phyloP scores from a whole-genome alignment of 257 asterid genomes.

The Scutellaria barbata region DNA sequence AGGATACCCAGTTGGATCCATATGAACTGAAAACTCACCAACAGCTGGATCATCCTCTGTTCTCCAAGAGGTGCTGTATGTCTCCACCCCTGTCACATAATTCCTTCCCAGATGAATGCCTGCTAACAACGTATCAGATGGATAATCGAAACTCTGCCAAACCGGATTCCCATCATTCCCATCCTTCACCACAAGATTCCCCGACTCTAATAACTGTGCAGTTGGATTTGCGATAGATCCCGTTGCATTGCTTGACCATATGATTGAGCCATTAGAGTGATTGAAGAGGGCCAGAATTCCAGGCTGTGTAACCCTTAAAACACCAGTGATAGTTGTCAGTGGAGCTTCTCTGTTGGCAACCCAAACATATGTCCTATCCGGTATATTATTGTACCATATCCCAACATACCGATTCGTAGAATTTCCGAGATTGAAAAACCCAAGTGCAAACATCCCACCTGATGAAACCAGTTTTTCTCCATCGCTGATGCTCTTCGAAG shows the following conservation, averaged over 20 bases:
- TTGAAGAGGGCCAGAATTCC: constrained; percentile 43
- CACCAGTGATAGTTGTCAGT: constrained; percentile 35
- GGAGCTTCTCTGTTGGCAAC: constrained; percentile 39
- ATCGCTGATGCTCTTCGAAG: constrained; percentile 23
- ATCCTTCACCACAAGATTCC: constrained; percentile 52
- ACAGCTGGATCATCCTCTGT: constrained; percentile 48
- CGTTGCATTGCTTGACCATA: constrained; percentile 54
- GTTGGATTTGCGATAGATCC: constrained; percentile 25
- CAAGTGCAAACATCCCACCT: constrained; percentile 27
- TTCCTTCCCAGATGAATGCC: constrained; percentile 50
- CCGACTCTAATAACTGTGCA: constrained; percentile 46
- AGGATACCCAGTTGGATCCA: constrained; percentile 43
- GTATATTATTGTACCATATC: not conserved
- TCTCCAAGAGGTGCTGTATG: constrained; percentile 48
- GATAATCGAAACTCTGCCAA: constrained; percentile 64
- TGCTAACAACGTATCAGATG: constrained; percentile 46
- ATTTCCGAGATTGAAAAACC: constrained; percentile 30
- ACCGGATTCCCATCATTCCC: constrained; percentile 34
- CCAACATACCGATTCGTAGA: constrained; percentile 41
- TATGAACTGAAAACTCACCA: constrained; percentile 33
- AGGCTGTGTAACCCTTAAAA: constrained; percentile 30
- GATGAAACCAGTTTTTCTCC: constrained; percentile 33
- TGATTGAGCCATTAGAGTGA: constrained; percentile 8
- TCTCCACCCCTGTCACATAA: constrained; percentile 37
- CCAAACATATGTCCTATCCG: constrained; percentile 13